Base-by-base conservation (phyloP, 306 rosid genomes). In the Quillaja saponaria region DNA sequence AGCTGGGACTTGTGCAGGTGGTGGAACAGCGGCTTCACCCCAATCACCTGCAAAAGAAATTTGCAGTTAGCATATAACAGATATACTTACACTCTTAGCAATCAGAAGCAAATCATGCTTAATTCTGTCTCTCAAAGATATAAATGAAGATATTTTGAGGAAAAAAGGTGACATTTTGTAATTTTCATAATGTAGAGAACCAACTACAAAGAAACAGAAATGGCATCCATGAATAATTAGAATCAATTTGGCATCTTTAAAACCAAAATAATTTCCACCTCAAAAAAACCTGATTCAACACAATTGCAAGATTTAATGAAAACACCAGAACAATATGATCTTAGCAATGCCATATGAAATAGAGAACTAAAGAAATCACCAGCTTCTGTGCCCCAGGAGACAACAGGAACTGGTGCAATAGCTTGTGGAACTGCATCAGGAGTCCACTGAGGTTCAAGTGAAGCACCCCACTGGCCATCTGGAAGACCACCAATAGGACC, bases 381-480 rank as follows among this genome's bases (percentile, higher is more conserved):
- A 55, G 80, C 55, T 47, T 71, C 77, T 8, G 80, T 56, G 33
- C 71, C 45, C 80, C 83, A 79, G 59, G 13, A 58, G 63, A 35
- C 76, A 35, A 8, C 51, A 8, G 80, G 71, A 3, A 13, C 80
- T 8, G 80, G 77, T 2, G 77, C 39, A 69, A 73, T 79, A 13
- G 83, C 80, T 33, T 37, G 63, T 38, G 74, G 68, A 49, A 21
- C 79, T 0, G 79, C 13, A 8, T 78, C 83, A 6, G 44, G 3
- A 25, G 38, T 0, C 83, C 77, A 74, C 0, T 73, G 8, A 13
- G 61, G 76, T 10, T 78, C 83, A 4, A 69, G 35, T 14, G 80
- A 31, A 33, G 67, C 59, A 8, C 79, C 69, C 83, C 79, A 78
- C 42, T 73, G 76, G 17, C 70, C 76, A 59, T 78, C 79, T 10